phyloP scores from a whole-genome alignment of 2,329 filamentous ascomycete species.

The Colletotrichum tamarilloi region DNA sequence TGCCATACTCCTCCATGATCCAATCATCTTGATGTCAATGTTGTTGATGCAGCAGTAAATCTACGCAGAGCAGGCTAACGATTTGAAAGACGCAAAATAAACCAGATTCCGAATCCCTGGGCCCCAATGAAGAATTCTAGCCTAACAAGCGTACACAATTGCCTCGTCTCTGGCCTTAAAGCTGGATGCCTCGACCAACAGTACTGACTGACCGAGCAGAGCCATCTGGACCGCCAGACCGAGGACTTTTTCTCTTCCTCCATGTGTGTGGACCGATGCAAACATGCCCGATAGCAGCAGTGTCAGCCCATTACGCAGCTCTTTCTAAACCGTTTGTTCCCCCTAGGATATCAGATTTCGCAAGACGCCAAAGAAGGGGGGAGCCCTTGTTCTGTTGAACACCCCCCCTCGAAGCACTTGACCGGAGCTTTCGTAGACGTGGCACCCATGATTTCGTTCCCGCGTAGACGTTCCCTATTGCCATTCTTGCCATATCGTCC shows the following conservation, averaged over 20 bases:
- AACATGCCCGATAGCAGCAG: conserved; percentile 8
- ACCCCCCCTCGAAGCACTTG: conserved; percentile 4
- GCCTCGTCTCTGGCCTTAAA: conserved; percentile 18
- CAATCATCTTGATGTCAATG: conserved; percentile 2
- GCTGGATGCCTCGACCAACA: conserved; percentile 10
- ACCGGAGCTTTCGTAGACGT: conserved; percentile 26
- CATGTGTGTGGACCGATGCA: background rate
- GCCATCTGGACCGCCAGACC: background rate
- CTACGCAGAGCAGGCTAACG: conserved; percentile 30
- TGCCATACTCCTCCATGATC: background rate
- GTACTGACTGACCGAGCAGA: background rate
- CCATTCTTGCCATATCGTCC: conserved; percentile 14
- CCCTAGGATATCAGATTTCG: conserved; percentile 14
- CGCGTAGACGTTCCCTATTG: conserved; percentile 17
- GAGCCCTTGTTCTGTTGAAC: background rate
- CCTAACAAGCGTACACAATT: conserved; percentile 28
- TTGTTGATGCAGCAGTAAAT: conserved; percentile 11
- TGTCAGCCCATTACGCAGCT: conserved; percentile 25
- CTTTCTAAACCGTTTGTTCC: background rate
- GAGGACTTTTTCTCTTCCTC: background rate
- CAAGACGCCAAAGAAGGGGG: background rate
- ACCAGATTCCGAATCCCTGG: conserved; percentile 26
- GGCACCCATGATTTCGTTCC: conserved; percentile 23
- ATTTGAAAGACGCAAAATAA: conserved; percentile 30
- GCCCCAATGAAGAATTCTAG: conserved; percentile 28